These are phyloP conservation scores for Plasmodium cynomolgi DNA, from an alignment of 169 alveolate species.

Conservation along the genomic window DNA sequence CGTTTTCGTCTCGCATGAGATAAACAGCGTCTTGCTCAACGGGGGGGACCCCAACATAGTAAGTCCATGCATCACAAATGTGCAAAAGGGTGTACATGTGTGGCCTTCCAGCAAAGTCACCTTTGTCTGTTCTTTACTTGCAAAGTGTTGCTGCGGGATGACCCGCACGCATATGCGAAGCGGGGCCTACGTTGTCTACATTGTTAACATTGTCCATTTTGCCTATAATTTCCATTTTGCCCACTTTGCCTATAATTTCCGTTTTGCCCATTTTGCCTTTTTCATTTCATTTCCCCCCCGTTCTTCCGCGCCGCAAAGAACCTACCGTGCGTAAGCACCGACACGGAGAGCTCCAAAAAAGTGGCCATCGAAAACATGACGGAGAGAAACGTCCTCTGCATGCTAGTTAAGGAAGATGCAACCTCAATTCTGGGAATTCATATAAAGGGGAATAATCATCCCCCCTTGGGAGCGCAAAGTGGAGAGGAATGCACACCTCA, in stretches of 20 bases:
- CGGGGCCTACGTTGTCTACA: neutral
- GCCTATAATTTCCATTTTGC: neutral
- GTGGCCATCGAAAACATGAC: conserved; percentile 60
- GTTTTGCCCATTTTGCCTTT: neutral
- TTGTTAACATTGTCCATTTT: neutral
- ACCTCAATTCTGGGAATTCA: conserved; percentile 12
- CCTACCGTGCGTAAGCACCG: conserved; percentile 64
- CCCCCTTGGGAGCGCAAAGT: neutral
- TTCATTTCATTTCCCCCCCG: neutral
- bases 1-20: conserved; percentile 67
- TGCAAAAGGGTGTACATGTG: neutral
- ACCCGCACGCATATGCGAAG: neutral
- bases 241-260: neutral
- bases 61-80: neutral
- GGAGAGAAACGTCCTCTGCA: conserved; percentile 60
- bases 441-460: conserved; percentile 31
- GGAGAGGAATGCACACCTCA: neutral
- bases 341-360: conserved; percentile 60
- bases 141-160: neutral
- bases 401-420: conserved; percentile 50
- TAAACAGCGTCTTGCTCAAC: conserved; percentile 56
- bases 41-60: conserved; percentile 49
- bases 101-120: neutral
- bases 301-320: conserved; percentile 3
- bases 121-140: neutral